Conservation (phyloP, 1,284 basidiomycete species). For the Cerioporus squamosus region DNA sequence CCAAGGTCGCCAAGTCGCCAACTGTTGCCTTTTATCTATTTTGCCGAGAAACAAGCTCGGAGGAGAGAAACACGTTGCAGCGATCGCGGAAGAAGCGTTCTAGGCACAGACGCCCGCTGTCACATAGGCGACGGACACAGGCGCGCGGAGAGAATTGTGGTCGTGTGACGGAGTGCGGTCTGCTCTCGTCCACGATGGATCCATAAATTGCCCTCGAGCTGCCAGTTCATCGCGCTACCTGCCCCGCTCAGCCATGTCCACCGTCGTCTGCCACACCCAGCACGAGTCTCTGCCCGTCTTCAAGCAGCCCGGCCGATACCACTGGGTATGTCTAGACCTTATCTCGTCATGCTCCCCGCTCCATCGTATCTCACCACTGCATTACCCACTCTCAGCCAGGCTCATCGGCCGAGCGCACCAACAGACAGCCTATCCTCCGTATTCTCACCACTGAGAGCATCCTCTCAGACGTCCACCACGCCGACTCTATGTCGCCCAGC, state of each 20-base stretch:
- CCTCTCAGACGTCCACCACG: conserved; percentile 4
- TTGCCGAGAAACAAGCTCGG: neutral
- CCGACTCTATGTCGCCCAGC: conserved; percentile 5
- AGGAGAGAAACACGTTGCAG: neutral
- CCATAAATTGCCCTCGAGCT: neutral
- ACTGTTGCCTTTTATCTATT: no score
- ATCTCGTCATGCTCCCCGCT: neutral
- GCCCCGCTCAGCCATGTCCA: conserved; percentile 8
- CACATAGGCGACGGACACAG: neutral
- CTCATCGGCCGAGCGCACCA: neutral
- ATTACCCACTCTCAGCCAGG: neutral
- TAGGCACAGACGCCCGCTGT: conserved; percentile 6
- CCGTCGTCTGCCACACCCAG: conserved; percentile 12
- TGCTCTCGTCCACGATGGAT: neutral
- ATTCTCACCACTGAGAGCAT: conserved; percentile 6
- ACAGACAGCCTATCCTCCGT: neutral
- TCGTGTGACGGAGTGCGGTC: neutral
- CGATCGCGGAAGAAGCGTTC: neutral
- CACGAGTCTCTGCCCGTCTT: neutral
- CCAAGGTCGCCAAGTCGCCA: no score
- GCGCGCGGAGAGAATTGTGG: neutral
- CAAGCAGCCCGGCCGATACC: conserved; percentile 7
- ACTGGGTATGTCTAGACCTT: conserved; percentile 21
- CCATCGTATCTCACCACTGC: conserved; percentile 3
- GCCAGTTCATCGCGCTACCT: neutral